Conservation (phyloP, 2,329 filamentous ascomycete genomes). For the Xylariaceae sp. region DNA sequence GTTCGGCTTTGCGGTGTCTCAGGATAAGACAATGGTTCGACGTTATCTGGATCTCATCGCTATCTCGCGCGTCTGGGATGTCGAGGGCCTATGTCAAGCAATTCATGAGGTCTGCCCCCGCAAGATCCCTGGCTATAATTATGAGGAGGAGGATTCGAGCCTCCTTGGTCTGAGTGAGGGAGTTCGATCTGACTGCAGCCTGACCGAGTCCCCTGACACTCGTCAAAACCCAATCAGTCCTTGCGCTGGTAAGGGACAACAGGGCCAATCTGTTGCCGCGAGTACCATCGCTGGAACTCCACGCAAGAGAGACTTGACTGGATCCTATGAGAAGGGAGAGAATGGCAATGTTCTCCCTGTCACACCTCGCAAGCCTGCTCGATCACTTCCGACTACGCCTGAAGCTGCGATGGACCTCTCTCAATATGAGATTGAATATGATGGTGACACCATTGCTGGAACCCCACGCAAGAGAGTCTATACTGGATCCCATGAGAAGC, state of each 20-base stretch:
- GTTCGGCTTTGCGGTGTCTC: conserved; percentile 16
- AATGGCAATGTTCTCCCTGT: not conserved
- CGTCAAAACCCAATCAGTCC: no score
- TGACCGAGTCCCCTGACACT: no score
- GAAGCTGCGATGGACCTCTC: not conserved
- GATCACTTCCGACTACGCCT: not conserved
- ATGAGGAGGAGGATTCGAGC: not conserved
- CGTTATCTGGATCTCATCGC: conserved; percentile 45
- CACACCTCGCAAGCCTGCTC: not conserved
- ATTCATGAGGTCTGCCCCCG: conserved; percentile 38
- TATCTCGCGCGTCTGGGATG: conserved; percentile 53
- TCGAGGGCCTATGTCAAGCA: conserved; percentile 54
- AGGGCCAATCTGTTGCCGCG: no score
- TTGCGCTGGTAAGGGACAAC: no score
- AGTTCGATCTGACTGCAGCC: no score
- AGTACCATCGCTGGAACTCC: not conserved
- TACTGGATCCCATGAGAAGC: not conserved
- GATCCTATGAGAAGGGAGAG: not conserved
- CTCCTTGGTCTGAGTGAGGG: not conserved
- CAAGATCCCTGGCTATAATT: not conserved
- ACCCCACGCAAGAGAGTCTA: not conserved
- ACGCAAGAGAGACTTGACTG: not conserved
- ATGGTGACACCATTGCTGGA: not conserved
- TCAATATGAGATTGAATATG: not conserved
- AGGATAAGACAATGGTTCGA: conserved; percentile 27